Conservation (phyloP, 169 alveolate genomes). For the Plasmodium gaboni region DNA sequence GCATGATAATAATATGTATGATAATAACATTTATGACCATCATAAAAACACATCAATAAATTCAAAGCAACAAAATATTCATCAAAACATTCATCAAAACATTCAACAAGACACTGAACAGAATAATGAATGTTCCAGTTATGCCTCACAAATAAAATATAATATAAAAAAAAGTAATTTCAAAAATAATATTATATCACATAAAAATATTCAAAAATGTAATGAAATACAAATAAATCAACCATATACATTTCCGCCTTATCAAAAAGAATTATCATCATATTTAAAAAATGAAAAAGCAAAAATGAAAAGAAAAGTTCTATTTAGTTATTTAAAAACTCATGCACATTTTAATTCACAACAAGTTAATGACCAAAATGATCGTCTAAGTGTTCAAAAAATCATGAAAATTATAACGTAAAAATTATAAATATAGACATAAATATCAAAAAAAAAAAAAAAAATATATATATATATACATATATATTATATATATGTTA, state of each 20-base stretch:
- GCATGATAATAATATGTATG: too few relatives aligned
- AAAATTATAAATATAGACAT: neutral
- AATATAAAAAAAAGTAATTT: neutral
- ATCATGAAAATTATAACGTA: conserved; percentile 67
- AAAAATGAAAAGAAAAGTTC: conserved; percentile 58
- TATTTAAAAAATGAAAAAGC: conserved; percentile 38
- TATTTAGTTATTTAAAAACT: conserved; percentile 50
- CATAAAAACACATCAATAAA: neutral
- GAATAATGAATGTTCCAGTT: neutral
- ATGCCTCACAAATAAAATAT: neutral
- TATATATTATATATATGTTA: neutral
- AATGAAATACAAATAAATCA: conserved; percentile 10
- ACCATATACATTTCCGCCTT: conserved; percentile 58
- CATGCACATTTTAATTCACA: conserved; percentile 8
- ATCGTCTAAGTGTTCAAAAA: conserved; percentile 30
- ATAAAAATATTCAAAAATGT: conserved; percentile 2
- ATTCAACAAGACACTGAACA: neutral
- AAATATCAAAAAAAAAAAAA: neutral
- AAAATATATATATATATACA: neutral
- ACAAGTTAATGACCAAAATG: neutral
- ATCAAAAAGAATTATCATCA: conserved; percentile 20
- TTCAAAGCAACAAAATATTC: neutral
- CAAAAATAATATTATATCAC: conserved; percentile 8
- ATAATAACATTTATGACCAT: neutral
- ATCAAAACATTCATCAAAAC: too few relatives aligned